Base-by-base conservation (phyloP, 2,329 filamentous ascomycete species). In the Tolypocladium endophyticum region DNA sequence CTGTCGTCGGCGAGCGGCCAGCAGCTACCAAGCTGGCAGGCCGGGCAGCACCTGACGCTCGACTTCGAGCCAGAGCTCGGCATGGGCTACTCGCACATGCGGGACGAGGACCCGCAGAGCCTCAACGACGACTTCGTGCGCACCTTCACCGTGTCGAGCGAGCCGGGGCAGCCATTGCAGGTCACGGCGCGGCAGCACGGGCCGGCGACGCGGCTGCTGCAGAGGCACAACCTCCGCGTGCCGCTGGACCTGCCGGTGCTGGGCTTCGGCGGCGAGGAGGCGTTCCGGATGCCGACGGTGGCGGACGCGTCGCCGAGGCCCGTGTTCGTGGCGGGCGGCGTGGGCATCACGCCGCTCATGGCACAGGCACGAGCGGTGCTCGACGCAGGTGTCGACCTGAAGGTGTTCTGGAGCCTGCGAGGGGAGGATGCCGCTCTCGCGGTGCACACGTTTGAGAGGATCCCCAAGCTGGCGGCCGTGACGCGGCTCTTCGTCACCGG, bases 41-140 rank as follows among this genome's bases (percentile, higher is more conserved):
- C 89, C 0, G 91, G 90, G 0, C 89, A 95, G 68, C 90, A 94
- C 72, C 82, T 89, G 23, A 91, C 89, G 1, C 72, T 96, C 2
- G 86, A 89, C 61, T 92, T 95, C 67, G 77, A 80, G 16, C 71
- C 78, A 0, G 86, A 92, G 66, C 75, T 96, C 1, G 84, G 88
- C 63, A 71, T 79, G 14, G 91, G 91, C 0, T 96, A 91, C 71
- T 83, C 81, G 56, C 92, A 96, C 70, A 96, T 96, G 91, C 79
- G 85, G 3, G 87, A 95, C 63, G 84, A 88, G 60, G 90, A 95
- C 64, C 91, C 91, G 6, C 80, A 81, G 63, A 89, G 85, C 65
- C 71, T 96, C 20, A 96, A 96, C 66, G 91, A 96, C 69, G 90
- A 96, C 69, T 92, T 85, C 62, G 78, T 94, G 5, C 79, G 91